phyloP scores from a whole-genome alignment of 768 basidiomycete species.

The Mycena albidolilacea region DNA sequence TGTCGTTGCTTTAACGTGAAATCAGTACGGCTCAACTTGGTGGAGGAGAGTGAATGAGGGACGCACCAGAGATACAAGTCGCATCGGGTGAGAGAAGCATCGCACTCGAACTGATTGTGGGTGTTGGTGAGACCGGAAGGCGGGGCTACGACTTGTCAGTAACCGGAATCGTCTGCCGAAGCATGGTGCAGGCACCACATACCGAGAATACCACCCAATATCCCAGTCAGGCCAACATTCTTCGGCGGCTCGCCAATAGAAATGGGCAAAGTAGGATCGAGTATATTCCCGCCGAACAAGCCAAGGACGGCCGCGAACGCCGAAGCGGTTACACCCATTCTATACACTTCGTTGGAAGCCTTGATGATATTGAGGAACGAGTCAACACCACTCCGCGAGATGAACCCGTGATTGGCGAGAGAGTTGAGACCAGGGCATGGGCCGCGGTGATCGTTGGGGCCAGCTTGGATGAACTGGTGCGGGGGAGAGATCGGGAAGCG shows the following conservation, averaged over 20 bases:
- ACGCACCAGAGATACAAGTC: slow-evolving; percentile 34
- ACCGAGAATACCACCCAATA: slow-evolving; percentile 23
- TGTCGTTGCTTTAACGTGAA: slow-evolving; percentile 23
- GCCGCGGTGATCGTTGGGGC: slow-evolving; percentile 30
- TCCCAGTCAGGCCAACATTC: slow-evolving; percentile 18
- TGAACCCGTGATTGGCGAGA: slow-evolving; percentile 31
- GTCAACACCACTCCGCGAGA: slow-evolving; percentile 26
- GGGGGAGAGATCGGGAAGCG: slow-evolving; percentile 17
- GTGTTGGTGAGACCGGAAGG: slow-evolving; percentile 15
- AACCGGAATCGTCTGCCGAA: slow-evolving; percentile 17
- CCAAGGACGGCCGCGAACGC: slow-evolving; percentile 7
- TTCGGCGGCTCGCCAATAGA: slow-evolving; percentile 24
- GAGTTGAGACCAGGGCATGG: slow-evolving; percentile 37
- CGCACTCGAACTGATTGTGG: slow-evolving; percentile 33
- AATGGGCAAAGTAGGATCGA: slow-evolving; percentile 22
- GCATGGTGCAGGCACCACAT: slow-evolving; percentile 20
- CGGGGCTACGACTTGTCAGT: slow-evolving; percentile 20
- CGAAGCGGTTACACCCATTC: slow-evolving; percentile 16
- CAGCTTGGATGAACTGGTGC: slow-evolving; percentile 28
- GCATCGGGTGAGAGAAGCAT: slow-evolving; percentile 32
- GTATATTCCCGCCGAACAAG: slow-evolving; percentile 22
- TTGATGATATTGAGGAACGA: slow-evolving; percentile 13
- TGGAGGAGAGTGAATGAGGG: slow-evolving; percentile 29
- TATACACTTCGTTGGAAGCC: slow-evolving; percentile 18
- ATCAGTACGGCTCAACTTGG: slow-evolving; percentile 27